Base-by-base conservation (phyloP, 1,284 basidiomycete species). In the Moesziomyces aphidis region DNA sequence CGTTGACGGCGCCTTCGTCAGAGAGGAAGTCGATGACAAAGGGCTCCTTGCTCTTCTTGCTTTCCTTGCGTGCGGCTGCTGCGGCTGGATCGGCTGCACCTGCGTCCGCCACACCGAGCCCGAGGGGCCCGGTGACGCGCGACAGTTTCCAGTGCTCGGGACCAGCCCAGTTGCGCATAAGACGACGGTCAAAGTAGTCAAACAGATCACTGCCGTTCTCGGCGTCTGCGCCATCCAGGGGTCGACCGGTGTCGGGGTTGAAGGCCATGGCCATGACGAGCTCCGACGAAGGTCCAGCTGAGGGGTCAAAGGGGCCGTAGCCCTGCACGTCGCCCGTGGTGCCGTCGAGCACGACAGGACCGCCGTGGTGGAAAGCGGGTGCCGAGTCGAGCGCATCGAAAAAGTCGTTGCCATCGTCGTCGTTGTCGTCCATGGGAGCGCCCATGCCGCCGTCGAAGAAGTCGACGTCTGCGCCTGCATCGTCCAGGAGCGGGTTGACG, bases 131-230 rank as follows among this genome's bases (percentile, higher is more conserved):
- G 8, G 63, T 61, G 17, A 78, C 55, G 7, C 76, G 71, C 1
- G 70, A 68, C 68, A 98, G 85, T 85, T 97, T 98, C 96, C 96
- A 99, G 85, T 99, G 97, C 85, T 98, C 94, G 11, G 96, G 96
- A 5, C 97, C 96, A 4, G 97, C 96, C 96, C 96, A 99, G 78
- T 95, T 96, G 88, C 94, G 97, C 81, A 91, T 88, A 81, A 94
- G 89, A 43, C 89, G 90, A 77, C 91, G 89, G 85, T 99, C 95
- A 84, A 99, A 97, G 86, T 97, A 97, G 80, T 96, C 94, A 86
- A 98, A 90, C 8, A 83, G 65, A 24, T 67, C 71, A 44, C 66
- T 53, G 46, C 52, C 70, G 23, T 70, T 69, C 36, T 73, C 75
- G 31, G 61, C 75, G 21, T 72, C 73, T 10, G 63, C 63, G 21